Base-by-base conservation (phyloP, 306 rosid genomes). In the Myrica gale region DNA sequence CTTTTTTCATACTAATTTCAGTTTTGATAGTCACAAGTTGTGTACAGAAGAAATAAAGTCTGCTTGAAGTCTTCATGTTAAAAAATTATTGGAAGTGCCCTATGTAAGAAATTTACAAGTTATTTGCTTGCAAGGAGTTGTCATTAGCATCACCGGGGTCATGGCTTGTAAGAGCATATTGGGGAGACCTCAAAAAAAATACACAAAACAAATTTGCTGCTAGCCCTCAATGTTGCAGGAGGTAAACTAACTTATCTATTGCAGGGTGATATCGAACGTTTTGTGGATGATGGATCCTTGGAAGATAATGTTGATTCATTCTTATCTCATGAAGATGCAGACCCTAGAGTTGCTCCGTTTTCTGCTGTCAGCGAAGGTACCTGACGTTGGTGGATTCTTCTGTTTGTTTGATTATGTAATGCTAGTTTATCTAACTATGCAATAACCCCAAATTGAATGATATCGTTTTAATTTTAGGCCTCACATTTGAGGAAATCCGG, bases 241-340 rank as follows among this genome's bases (percentile, higher is more conserved):
- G 32, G 32, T 26, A 26, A 26, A 26, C 32, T 26, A 26, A 26
- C 32, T 26, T 26, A 26, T 77, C 52, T 72, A 61, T 81, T 53
- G 77, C 91, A 90, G 95, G 87, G 76, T 84, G 88, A 79, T n/a
- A 77, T 81, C 68, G 90, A 81, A 54, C 80, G 71, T n/a, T 80
- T 84, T 48, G 80, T 88, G 81, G 89, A 80, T 69, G 93, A 88
- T 82, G 93, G 82, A 74, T 70, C 85, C 78, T 79, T 85, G 71
- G 92, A 82, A 61, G 90, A 88, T 77, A 89, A 87, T 60, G 86
- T 82, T 47, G 86, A 85, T 55, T 79, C 91, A 16, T 87, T 80
- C 79, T 83, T 80, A 69, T 84, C 91, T 62, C 87, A 75, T 19
- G 89, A 82, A 21, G 88, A 74, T 52, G 71, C 82, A 43, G 89